Evolutionary conservation across 2,329 filamentous ascomycete species (phyloP).

Genomic region (Colletotrichum theobromicola): DNA sequence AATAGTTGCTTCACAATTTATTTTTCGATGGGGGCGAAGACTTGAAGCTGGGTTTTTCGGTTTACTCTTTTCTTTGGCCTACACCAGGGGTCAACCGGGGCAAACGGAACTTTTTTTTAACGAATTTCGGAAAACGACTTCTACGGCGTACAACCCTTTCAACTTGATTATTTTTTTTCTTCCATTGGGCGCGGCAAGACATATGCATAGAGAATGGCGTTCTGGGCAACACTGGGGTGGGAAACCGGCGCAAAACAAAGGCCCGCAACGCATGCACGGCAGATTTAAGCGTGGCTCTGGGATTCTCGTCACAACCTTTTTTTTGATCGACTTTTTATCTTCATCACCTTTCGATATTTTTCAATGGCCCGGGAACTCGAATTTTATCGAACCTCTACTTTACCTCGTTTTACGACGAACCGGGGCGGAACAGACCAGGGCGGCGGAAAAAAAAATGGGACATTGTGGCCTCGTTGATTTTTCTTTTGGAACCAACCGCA

Average conservation of each 20-base stretch:
- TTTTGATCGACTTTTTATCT: not conserved
- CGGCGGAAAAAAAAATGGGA: not conserved
- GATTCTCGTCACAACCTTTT: not conserved
- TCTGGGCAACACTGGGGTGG: not conserved
- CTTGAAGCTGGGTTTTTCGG: not conserved
- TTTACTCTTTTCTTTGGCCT: not conserved
- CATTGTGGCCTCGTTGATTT: not conserved
- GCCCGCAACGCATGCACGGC: not conserved
- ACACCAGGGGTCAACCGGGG: not conserved
- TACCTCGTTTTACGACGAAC: not conserved
- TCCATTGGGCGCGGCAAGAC: slow-evolving; percentile 1
- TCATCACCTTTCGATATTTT: not conserved
- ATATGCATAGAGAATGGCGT: slow-evolving; percentile 19
- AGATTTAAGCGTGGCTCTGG: not conserved
- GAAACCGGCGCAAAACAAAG: not conserved
- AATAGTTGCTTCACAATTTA: too few species aligned
- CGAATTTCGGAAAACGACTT: not conserved
- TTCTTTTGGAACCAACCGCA: not conserved
- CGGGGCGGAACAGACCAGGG: not conserved
- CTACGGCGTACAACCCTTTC: not conserved
- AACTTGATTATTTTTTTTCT: not conserved
- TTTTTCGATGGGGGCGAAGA: not conserved
- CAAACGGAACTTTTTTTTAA: not conserved
- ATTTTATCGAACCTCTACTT: not conserved
- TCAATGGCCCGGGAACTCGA: not conserved